phyloP scores from a whole-genome alignment of 495 filamentous ascomycete species.

The Aspergillus campestris region DNA sequence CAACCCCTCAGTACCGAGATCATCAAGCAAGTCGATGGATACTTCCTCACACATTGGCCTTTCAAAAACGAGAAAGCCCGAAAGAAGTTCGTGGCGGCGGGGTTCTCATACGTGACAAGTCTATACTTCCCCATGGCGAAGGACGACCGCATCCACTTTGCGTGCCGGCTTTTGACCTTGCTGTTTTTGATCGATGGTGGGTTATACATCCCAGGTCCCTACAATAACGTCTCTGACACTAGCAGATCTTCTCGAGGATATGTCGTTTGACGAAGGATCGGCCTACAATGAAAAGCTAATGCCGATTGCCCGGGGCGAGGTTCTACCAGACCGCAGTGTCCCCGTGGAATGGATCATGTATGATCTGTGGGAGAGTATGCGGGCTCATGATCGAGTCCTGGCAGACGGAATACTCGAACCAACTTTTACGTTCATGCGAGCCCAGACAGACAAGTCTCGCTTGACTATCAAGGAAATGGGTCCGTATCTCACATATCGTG shows the following conservation, averaged over 20 bases:
- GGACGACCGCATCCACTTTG: conserved; percentile 25
- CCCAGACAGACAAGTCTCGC: conserved; percentile 19
- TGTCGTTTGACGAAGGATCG: conserved; percentile 29
- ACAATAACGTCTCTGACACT: neutral
- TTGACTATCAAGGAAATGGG: conserved; percentile 13
- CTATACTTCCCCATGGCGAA: conserved; percentile 26
- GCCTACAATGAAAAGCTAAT: conserved; percentile 29
- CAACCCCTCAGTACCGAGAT: neutral
- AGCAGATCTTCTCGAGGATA: conserved; percentile 28
- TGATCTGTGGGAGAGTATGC: conserved; percentile 32
- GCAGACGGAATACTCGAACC: conserved; percentile 27
- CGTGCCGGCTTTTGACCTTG: conserved; percentile 23
- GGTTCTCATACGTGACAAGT: conserved; percentile 26
- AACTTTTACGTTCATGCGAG: conserved; percentile 24
- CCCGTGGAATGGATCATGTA: conserved; percentile 30
- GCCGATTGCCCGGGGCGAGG: conserved; percentile 17
- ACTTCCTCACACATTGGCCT: conserved; percentile 31
- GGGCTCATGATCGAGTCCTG: conserved; percentile 17
- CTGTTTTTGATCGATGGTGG: conserved; percentile 30
- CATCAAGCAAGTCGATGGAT: conserved; percentile 17
- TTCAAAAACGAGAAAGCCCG: conserved; percentile 15
- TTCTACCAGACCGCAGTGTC: conserved; percentile 20
- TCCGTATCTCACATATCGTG: conserved; percentile 23
- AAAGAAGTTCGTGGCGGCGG: conserved; percentile 23
- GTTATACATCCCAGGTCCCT: neutral